A percentile compares a stretch with the other conserved stretches of the same genome.
Evolutionary conservation across 768 basidiomycete species (phyloP).

Genomic region (Daedalea quercina): DNA sequence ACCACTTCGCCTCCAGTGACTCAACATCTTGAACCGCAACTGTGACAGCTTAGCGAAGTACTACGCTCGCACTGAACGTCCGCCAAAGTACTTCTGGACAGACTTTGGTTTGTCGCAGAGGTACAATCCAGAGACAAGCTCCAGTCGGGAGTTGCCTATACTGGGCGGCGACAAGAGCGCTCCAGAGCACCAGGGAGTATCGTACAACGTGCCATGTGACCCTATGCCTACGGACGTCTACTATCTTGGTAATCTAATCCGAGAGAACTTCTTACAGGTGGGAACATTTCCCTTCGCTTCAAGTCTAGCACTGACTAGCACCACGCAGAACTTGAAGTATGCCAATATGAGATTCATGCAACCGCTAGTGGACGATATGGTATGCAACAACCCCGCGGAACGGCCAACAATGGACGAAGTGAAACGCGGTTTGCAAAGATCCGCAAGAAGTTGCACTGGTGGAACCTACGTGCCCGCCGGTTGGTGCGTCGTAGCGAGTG

Average conservation of each 20-base stretch:
- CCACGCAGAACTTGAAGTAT: slow-evolving; percentile 11
- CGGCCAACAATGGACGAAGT: slow-evolving; percentile 27
- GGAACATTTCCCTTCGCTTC: neutral
- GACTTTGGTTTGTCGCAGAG: slow-evolving; percentile 29
- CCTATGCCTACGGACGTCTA: slow-evolving; percentile 17
- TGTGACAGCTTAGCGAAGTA: slow-evolving; percentile 9
- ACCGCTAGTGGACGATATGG: slow-evolving; percentile 26
- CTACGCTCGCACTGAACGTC: slow-evolving; percentile 17
- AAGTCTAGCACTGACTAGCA: neutral
- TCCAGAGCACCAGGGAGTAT: slow-evolving; percentile 22
- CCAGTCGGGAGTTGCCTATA: slow-evolving; percentile 23
- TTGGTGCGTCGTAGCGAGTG: slow-evolving; percentile 5
- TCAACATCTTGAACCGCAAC: slow-evolving; percentile 20
- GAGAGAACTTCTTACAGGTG: slow-evolving; percentile 14
- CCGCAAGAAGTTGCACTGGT: slow-evolving; percentile 9
- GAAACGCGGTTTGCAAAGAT: slow-evolving; percentile 21
- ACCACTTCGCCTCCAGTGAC: neutral
- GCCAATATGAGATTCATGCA: slow-evolving; percentile 25
- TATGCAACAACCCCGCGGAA: slow-evolving; percentile 22
- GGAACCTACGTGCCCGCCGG: slow-evolving; percentile 26
- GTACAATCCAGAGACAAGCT: slow-evolving; percentile 19
- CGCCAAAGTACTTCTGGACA: slow-evolving; percentile 20
- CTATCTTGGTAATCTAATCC: slow-evolving; percentile 14
- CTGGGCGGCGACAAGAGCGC: slow-evolving; percentile 35
- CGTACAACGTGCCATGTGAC: slow-evolving; percentile 10